Evolutionary conservation across 441 rosid species (phyloP), one percentile per base, ranked within the genome.

Genomic region (Pelargonium myrrhifolium): DNA sequence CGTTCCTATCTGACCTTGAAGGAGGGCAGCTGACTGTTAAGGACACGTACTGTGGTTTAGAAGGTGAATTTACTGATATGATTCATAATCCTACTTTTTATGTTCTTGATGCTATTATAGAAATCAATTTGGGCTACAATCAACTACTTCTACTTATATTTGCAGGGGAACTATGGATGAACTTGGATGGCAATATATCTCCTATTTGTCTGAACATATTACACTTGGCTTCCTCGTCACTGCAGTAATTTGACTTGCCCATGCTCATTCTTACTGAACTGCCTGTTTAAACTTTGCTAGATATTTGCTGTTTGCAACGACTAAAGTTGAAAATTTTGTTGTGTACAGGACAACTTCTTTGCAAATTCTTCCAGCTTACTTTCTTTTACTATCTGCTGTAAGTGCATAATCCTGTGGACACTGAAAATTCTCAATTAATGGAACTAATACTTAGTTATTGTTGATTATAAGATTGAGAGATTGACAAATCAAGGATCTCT

Each of bases 121-220:
- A 71, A 69, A 60, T 14, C 45, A 61, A 60, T 21, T 49, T 43
- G 62, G 31, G 55, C 37, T 43, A 45, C 64, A 45, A 39, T 66
- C 7, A 77, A 55, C n/a, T 67, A 39, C 74, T 72, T 80, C n/a
- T 40, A 60, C 70, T 71, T 49, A 55, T 37, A 47, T 71, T 78
- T 84, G 49, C 71, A 92, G 97, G 97, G 45, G 89, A 92, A 76
- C 83, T 89, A 17, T 92, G 96, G 96, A 89, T 92, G 94, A 92
- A 92, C 77, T 83, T 89, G 79, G 98, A 92, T 71, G 98, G 98
- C 65, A 82, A 78, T 74, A 83, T 86, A 75, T 89, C 98, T 77
- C 96, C 96, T 58, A 78, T 92, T 77, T 92, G 93, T 77, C 75
- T 92, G 83, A 86, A 81, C 81, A 86, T 92, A 79, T 80, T 89